Evolutionary conservation across 1,284 basidiomycete species (phyloP).

Genomic region (Leucoagaricus sp.): DNA sequence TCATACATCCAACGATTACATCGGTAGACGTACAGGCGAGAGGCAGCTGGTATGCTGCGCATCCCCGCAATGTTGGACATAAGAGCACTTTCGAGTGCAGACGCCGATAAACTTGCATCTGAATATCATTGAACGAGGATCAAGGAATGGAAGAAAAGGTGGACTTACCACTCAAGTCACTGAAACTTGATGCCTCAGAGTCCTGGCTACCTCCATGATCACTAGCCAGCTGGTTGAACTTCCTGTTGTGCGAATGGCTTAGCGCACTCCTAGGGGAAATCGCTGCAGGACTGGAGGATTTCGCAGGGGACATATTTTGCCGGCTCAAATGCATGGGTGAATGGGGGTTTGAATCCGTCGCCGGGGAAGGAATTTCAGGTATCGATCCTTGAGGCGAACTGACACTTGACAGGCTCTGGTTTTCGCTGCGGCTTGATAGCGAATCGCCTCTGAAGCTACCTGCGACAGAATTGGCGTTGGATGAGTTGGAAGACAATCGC

Average conservation of each 20-base stretch:
- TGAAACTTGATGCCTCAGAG: slow-evolving; percentile 78
- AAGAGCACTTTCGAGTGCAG: slow-evolving; percentile 74
- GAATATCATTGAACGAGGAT: neutral
- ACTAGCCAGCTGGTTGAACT: slow-evolving; percentile 47
- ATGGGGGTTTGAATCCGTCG: slow-evolving; percentile 46
- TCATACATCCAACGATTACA: neutral
- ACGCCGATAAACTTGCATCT: slow-evolving; percentile 74
- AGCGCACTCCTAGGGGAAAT: slow-evolving; percentile 53
- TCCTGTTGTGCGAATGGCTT: slow-evolving; percentile 43
- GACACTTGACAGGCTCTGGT: slow-evolving; percentile 69
- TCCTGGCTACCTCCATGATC: slow-evolving; percentile 66
- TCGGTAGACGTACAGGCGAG: slow-evolving; percentile 50
- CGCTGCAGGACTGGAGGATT: slow-evolving; percentile 62
- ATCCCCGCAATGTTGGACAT: slow-evolving; percentile 56
- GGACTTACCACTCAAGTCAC: slow-evolving; percentile 74
- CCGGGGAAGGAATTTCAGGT: slow-evolving; percentile 74
- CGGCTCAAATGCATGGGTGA: slow-evolving; percentile 46
- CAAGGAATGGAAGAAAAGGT: neutral
- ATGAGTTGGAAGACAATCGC: slow-evolving; percentile 37
- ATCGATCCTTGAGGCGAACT: slow-evolving; percentile 75
- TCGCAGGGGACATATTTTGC: slow-evolving; percentile 52
- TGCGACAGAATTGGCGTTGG: slow-evolving; percentile 25
- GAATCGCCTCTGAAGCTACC: slow-evolving; percentile 37
- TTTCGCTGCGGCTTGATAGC: slow-evolving; percentile 53
- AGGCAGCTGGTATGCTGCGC: slow-evolving; percentile 26